Evolutionary conservation across 2,329 filamentous ascomycete species (phyloP).

Genomic region (Neophaeococcomyces mojaviensis): DNA sequence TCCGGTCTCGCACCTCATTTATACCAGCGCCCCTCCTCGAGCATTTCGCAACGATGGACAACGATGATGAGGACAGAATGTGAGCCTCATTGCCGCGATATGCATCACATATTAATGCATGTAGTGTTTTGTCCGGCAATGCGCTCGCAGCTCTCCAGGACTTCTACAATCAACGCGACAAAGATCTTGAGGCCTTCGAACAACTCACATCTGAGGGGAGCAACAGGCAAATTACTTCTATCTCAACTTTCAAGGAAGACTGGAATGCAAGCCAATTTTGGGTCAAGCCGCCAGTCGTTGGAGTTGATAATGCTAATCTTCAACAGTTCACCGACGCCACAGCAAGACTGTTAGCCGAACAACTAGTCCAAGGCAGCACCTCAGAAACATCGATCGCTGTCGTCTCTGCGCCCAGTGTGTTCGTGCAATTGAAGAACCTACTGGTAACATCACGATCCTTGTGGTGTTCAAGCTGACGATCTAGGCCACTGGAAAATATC

Average conservation of each 20-base stretch:
- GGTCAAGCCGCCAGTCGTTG: conserved; percentile 42
- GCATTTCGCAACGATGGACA: conserved; percentile 3
- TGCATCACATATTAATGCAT: conserved; percentile 2
- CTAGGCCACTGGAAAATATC: conserved; percentile 2
- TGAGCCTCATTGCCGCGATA: conserved; percentile 9
- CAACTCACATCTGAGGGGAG: conserved; percentile 53
- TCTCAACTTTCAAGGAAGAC: conserved; percentile 69
- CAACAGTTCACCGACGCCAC: conserved; percentile 64
- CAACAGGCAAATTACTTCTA: conserved; percentile 39
- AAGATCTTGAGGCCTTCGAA: conserved; percentile 58
- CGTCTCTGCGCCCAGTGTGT: conserved; percentile 68
- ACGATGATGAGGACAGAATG: conserved; percentile 20
- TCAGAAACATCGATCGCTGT: conserved; percentile 56
- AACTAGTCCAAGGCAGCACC: conserved; percentile 57
- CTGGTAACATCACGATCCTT: conserved; percentile 40
- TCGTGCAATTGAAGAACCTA: conserved; percentile 67
- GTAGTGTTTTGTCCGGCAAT: conserved; percentile 56
- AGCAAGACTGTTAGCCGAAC: conserved; percentile 54
- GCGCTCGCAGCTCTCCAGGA: conserved; percentile 63
- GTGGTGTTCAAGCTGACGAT: conserved; percentile 2
- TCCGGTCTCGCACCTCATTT: too few relatives aligned
- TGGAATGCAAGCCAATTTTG: conserved; percentile 83
- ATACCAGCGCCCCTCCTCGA: too few relatives aligned
- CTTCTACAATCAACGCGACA: conserved; percentile 68
- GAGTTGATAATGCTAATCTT: background rate